Evolutionary conservation across 495 filamentous ascomycete species (phyloP), one percentile per base, ranked within the genome.

Genomic region (Articulospora tetracladia): DNA sequence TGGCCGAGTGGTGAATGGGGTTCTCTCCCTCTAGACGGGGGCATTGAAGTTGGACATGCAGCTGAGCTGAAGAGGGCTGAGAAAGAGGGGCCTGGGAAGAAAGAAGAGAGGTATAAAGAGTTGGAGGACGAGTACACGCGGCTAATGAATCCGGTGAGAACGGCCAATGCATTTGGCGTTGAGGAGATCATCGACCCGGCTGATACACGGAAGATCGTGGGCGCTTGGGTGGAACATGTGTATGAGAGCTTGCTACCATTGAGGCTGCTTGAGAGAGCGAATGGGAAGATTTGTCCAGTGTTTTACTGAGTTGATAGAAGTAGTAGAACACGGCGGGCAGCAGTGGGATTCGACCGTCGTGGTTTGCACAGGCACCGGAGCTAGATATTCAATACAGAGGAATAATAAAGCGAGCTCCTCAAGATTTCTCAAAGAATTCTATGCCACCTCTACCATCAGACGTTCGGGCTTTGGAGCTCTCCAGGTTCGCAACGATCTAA

Each of bases 171-270:
- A 6, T 87, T 87, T 66, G 83, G 83, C 0, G 73, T 85, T 0
- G 84, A 87, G 68, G 83, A 87, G 66, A 84, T 86, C 23, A 81
- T 86, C 58, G 84, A 86, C 66, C 84, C 84, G 15, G 79, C 77
- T 44, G 70, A 77, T 54, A 87, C 82, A 17, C 69, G 84, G n/a
- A 52, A 67, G 54, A 67, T 85, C 23, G 80, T 80, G 41, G 76
- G 72, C 52, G 72, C 75, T 27, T 86, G 83, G 84, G 72, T 76
- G 10, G 62, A 59, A 22, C 79, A 85, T 74, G 72, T 83, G 4
- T 87, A 86, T 67, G 72, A 77, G 53, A 68, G 65, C 8, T 61
- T 81, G 54, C 68, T 85, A 64, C 73, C 69, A 47, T 71, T 74
- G 55, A 68, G 82, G 50, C 54, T 85, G 58, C 69, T 76, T 24